Conservation (phyloP, 1,139 yeast genomes). For the Tardiomyces digboiensis region DNA sequence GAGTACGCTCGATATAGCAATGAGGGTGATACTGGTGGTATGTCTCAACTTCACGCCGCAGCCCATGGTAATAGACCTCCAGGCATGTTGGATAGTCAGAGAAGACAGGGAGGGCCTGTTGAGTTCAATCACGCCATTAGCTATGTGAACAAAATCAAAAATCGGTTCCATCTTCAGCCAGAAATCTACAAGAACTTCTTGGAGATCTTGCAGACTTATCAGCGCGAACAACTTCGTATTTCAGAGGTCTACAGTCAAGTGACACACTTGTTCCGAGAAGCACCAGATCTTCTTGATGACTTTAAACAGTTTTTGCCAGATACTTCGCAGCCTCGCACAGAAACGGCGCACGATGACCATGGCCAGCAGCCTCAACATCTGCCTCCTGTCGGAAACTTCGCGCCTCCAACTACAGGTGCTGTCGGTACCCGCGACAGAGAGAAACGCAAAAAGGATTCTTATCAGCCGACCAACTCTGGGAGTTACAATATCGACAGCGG, state of each 20-base stretch:
- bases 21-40: slow-evolving; percentile 8
- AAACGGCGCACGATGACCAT: slow-evolving; percentile 6
- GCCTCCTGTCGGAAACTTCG: slow-evolving; percentile 96
- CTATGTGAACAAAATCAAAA: slow-evolving; percentile 92
- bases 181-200: slow-evolving; percentile 91
- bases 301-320: slow-evolving; percentile 95
- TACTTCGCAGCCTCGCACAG: slow-evolving; percentile 26
- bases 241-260: slow-evolving; percentile 94
- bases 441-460: neutral
- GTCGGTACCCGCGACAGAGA: neutral
- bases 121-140: slow-evolving; percentile 97
- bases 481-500: slow-evolving; percentile 11
- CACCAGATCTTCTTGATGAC: slow-evolving; percentile 91
- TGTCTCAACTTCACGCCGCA: slow-evolving; percentile 34
- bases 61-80: slow-evolving; percentile 22
- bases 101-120: slow-evolving; percentile 61
- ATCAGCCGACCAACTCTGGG: neutral
- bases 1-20: neutral
- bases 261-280: slow-evolving; percentile 76
- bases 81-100: slow-evolving; percentile 3
- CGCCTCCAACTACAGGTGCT: slow-evolving; percentile 45
- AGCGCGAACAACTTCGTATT: slow-evolving; percentile 91
- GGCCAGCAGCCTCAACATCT: slow-evolving; percentile 38
- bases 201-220: slow-evolving; percentile 93
- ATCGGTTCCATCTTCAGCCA: slow-evolving; percentile 88